Conservation (phyloP, 371 early-diverging fungal genomes). For the Fennellomyces sp. region DNA sequence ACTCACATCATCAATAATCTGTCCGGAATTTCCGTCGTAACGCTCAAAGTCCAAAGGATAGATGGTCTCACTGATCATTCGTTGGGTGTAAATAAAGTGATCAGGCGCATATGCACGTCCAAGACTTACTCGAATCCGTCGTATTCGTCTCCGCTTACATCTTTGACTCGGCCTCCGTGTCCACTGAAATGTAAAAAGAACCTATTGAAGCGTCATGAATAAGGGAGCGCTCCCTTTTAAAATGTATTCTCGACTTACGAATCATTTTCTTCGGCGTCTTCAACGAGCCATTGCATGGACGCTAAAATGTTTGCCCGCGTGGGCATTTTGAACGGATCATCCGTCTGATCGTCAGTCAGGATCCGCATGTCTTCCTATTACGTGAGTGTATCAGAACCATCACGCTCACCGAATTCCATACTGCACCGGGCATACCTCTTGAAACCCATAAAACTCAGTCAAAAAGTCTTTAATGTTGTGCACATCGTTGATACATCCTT, state of each 20-base stretch:
- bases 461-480: slow-evolving; percentile 82
- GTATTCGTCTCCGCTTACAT: slow-evolving; percentile 83
- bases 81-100: too few relatives aligned
- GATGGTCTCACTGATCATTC: slow-evolving; percentile 44
- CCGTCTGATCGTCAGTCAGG: slow-evolving; percentile 86
- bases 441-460: slow-evolving; percentile 64
- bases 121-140: slow-evolving; percentile 68
- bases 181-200: slow-evolving; percentile 92
- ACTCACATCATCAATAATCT: slow-evolving; percentile 84
- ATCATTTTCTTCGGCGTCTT: slow-evolving; percentile 81
- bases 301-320: slow-evolving; percentile 83
- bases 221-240: too few relatives aligned
- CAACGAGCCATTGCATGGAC: slow-evolving; percentile 91
- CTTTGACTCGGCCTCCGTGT: slow-evolving; percentile 80
- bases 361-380: slow-evolving; percentile 73
- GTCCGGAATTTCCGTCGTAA: slow-evolving; percentile 60
- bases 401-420: neutral
- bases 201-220: too few relatives aligned
- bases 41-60: slow-evolving; percentile 83
- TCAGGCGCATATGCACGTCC: too few relatives aligned
- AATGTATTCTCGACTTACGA: slow-evolving; percentile 49
- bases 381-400: too few relatives aligned
- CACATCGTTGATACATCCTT: slow-evolving; percentile 95
- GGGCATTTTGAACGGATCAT: slow-evolving; percentile 66
- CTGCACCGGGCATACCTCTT: slow-evolving; percentile 26